Percentiles rank a stretch among this genome's conserved stretches.
Evolutionary conservation across 2,329 filamentous ascomycete species (phyloP).

Genomic region (Fonsecaea pedrosoi): DNA sequence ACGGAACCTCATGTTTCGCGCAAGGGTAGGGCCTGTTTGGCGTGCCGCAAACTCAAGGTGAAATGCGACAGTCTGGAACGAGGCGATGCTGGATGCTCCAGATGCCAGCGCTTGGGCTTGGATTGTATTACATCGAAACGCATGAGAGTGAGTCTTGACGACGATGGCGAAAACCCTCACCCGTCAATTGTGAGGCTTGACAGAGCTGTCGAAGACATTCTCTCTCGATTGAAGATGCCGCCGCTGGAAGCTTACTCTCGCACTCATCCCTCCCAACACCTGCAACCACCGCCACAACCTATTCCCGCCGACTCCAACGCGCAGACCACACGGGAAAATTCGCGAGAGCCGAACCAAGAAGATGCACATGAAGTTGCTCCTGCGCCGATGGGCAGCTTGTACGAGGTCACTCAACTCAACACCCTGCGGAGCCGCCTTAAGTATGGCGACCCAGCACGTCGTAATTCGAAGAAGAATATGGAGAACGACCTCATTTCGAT

Average conservation of each 20-base stretch:
- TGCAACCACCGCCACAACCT: slow-evolving; percentile 12
- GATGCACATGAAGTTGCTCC: slow-evolving; percentile 52
- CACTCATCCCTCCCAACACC: slow-evolving; percentile 20
- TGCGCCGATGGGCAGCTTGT: slow-evolving; percentile 61
- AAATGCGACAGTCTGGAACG: slow-evolving; percentile 40
- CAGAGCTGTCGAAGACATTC: slow-evolving; percentile 39
- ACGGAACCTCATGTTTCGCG: slow-evolving; percentile 35
- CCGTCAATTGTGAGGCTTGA: slow-evolving; percentile 38
- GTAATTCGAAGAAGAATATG: slow-evolving; percentile 38
- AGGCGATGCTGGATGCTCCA: slow-evolving; percentile 38
- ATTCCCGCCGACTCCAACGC: slow-evolving; percentile 25
- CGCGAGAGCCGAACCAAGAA: slow-evolving; percentile 36
- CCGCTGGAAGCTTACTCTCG: slow-evolving; percentile 34
- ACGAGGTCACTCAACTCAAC: slow-evolving; percentile 60
- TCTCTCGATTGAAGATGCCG: slow-evolving; percentile 38
- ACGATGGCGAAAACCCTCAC: slow-evolving; percentile 37
- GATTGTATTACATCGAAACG: slow-evolving; percentile 40
- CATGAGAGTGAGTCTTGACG: slow-evolving; percentile 36
- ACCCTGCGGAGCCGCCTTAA: slow-evolving; percentile 37
- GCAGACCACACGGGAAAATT: slow-evolving; percentile 39
- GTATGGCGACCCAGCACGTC: slow-evolving; percentile 35
- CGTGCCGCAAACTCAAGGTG: slow-evolving; percentile 40
- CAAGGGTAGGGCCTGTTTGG: slow-evolving; percentile 40
- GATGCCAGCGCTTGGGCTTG: slow-evolving; percentile 39
- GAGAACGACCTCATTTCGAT: slow-evolving; percentile 38